Percentiles rank a stretch among this genome's conserved stretches.
phyloP scores from a whole-genome alignment of 1,284 basidiomycete genomes.

The Fomes fomentarius region DNA sequence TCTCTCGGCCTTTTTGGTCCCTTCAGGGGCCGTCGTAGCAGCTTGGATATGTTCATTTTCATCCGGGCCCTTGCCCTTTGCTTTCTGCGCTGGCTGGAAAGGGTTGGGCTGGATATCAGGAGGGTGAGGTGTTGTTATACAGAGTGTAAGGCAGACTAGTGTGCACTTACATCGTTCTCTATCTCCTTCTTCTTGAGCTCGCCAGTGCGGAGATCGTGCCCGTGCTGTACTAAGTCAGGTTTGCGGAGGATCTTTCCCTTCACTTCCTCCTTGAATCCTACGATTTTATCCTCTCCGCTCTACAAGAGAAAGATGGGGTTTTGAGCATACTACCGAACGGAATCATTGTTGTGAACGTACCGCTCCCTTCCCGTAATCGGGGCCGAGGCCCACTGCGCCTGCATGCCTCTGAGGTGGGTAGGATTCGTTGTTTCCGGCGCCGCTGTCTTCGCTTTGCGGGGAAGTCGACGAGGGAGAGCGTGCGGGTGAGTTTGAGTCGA shows the following conservation, averaged over 20 bases:
- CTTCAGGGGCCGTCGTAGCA: slow-evolving; percentile 34
- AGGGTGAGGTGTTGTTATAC: no score
- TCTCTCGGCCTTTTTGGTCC: slow-evolving; percentile 23
- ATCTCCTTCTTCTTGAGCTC: slow-evolving; percentile 48
- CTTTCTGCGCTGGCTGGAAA: slow-evolving; percentile 1
- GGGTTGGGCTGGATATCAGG: slow-evolving; percentile 17
- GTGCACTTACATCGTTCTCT: slow-evolving; percentile 33
- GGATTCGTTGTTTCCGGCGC: not conserved
- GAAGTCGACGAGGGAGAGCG: slow-evolving; percentile 4
- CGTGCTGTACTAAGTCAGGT: slow-evolving; percentile 48
- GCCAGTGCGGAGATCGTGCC: slow-evolving; percentile 50
- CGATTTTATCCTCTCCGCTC: slow-evolving; percentile 50
- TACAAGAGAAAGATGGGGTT: no score
- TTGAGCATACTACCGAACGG: no score
- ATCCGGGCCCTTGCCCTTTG: slow-evolving; percentile 4
- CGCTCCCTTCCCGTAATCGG: slow-evolving; percentile 38
- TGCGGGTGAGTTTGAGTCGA: slow-evolving; percentile 12
- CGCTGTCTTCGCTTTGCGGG: not conserved
- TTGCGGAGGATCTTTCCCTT: slow-evolving; percentile 53
- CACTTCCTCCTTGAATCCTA: slow-evolving; percentile 53
- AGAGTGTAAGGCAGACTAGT: no score
- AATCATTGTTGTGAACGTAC: slow-evolving; percentile 33
- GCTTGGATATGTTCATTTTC: slow-evolving; percentile 31
- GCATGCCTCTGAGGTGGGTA: slow-evolving; percentile 44
- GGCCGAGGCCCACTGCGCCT: slow-evolving; percentile 45